Conservation (phyloP, 345 rosid species). For the sweet orange (Citrus sinensis) region DVS_A1.0 CM039163.1:3544501-3545000, state of each 20-base stretch:
- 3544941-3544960: conserved; percentile 78
- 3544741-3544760: conserved; percentile 60
- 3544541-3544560: conserved; percentile 86
- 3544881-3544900: conserved; percentile 85
- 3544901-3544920: conserved; percentile 83
- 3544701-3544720: neutral
- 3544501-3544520: conserved; percentile 86
- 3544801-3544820: conserved; percentile 94
- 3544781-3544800: conserved; percentile 73
- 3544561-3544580: conserved; percentile 85
- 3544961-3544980: conserved; percentile 94
- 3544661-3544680: neutral
- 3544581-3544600: conserved; percentile 48
- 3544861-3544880: conserved; percentile 77
- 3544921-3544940: conserved; percentile 80
- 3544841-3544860: conserved; percentile 75
- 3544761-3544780: conserved; percentile 90
- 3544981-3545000: conserved; percentile 89
- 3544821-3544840: conserved; percentile 92
- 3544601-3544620: neutral
- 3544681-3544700: neutral
- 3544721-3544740: neutral
- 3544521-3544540: conserved; percentile 76
- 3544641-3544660: neutral
- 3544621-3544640: neutral